Evolutionary conservation across 768 basidiomycete genomes (phyloP), one percentile per base, ranked within the genome.

Genomic region (Lepiota brunneoincarnata): DNA sequence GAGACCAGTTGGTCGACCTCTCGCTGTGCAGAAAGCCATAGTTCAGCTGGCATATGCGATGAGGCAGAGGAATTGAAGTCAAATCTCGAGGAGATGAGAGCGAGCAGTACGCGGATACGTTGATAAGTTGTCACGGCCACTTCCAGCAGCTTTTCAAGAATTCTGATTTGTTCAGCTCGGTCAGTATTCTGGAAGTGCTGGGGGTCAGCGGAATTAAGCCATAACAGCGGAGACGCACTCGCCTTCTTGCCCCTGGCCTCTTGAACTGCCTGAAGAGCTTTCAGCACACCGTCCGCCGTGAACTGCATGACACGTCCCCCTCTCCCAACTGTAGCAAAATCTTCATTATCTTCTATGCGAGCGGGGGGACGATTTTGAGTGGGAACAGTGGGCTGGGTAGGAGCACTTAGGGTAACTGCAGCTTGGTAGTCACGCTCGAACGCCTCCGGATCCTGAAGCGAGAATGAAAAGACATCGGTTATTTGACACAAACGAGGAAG

Each of bases 191-290:
- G 4, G 42, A 34, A 41, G 44, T 59, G 18, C 62, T 28, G 47
- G n/a, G 20, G 20, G n/a, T 31, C 0, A n/a, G 10, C 15, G 51
- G 17, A 56, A 43, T 40, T 42, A 23, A 20, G 48, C 36, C 23
- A 12, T 60, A 21, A 51, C 18, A 51, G 11, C 39, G 45, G 51
- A 49, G 35, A 28, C 17, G n/a, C 2, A 57, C 77, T 36, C 28
- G 95, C 94, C 85, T 98, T 98, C 73, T 93, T 92, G 11, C 97
- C 97, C 54, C 97, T 84, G 43, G 92, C 92, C 61, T 98, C 97
- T 67, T 96, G 87, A 18, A 98, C 85, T 23, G 87, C 79, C 64
- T 93, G 89, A 31, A 99, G 80, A 56, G 86, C 90, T 72, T 98
- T 97, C 78, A 94, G 93, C 56, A 98, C 91, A 17, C 81, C 79